Percentiles rank a stretch among this genome's conserved stretches.
Conservation (phyloP, 2,329 filamentous ascomycete species). For the Cercospora citrullina region DNA sequence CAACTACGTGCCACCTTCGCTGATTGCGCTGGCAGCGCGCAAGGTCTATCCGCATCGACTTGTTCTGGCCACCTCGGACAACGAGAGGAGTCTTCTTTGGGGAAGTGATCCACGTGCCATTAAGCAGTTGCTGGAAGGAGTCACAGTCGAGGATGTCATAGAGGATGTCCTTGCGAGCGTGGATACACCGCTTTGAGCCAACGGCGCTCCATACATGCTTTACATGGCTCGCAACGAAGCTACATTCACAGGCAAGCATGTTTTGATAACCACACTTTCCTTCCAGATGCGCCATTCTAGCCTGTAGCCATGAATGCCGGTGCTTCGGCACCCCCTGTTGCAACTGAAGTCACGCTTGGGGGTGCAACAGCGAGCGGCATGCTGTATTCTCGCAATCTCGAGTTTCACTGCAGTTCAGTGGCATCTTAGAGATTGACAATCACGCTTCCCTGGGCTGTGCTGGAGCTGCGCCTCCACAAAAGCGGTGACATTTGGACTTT, state of each 20-base stretch:
- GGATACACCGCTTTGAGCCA: conserved; percentile 54
- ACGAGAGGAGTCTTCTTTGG: conserved; percentile 90
- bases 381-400: no score
- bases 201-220: background rate
- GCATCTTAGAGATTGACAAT: background rate
- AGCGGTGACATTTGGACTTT: background rate
- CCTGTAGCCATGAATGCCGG: background rate
- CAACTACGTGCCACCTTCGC: conserved; percentile 77
- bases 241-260: background rate
- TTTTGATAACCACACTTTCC: background rate
- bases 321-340: no score
- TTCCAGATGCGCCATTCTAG: background rate
- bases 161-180: conserved; percentile 59
- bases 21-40: conserved; percentile 76
- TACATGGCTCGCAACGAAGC: background rate
- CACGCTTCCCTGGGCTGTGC: background rate
- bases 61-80: conserved; percentile 64
- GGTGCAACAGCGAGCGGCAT: no score
- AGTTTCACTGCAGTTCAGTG: background rate
- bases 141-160: conserved; percentile 57
- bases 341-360: no score
- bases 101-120: conserved; percentile 76
- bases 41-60: conserved; percentile 91
- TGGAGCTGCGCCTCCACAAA: conserved; percentile 10
- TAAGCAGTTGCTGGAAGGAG: conserved; percentile 61